Percentiles rank a stretch among this genome's conserved stretches.
Conservation (phyloP, 2,329 filamentous ascomycete genomes). For the Colletotrichum coccodes region DNA sequence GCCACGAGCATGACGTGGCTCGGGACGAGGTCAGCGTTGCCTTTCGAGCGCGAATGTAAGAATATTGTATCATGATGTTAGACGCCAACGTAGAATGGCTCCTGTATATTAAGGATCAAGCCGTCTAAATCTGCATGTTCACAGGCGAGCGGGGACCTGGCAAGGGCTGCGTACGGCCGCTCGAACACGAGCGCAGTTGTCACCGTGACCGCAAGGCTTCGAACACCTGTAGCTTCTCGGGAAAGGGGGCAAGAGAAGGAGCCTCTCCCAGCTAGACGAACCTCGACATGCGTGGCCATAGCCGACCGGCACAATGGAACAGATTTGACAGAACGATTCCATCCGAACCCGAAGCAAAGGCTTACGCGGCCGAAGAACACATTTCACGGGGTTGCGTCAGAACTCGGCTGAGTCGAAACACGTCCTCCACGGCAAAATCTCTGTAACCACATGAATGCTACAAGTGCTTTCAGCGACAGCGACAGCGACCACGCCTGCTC, state of each 20-base stretch:
- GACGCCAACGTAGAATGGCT: neutral
- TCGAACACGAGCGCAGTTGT: no score
- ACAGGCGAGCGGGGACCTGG: no score
- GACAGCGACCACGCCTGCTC: neutral
- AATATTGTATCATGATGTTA: conserved; percentile 1
- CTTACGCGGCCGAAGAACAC: neutral
- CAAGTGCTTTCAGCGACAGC: neutral
- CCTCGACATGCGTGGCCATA: neutral
- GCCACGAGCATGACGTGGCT: neutral
- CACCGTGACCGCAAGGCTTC: neutral
- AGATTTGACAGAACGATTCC: neutral
- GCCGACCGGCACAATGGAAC: neutral
- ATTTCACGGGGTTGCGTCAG: neutral
- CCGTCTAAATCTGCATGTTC: no score
- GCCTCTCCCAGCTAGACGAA: neutral
- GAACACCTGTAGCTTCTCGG: neutral
- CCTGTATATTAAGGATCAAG: neutral
- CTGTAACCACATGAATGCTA: neutral
- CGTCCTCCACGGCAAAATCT: neutral
- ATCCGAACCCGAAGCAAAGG: neutral
- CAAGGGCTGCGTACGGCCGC: no score
- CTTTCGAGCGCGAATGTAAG: neutral
- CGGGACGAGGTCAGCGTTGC: neutral
- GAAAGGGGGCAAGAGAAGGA: neutral
- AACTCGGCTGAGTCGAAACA: neutral